Evolutionary conservation across 2,329 filamentous ascomycete species (phyloP).

Genomic region (Macrophomina tecta): DNA sequence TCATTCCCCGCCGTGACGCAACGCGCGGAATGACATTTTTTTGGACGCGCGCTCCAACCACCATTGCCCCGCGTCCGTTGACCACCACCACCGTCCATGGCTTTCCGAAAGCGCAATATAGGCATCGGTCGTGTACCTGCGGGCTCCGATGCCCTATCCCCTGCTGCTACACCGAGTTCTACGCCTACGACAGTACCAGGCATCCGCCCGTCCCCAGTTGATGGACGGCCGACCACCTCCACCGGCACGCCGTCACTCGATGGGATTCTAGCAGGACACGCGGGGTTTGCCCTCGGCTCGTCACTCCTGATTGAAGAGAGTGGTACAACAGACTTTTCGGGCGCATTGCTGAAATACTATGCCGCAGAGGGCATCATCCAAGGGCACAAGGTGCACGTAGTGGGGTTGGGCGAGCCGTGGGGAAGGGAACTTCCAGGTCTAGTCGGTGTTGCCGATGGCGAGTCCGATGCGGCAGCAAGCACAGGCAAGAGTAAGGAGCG

Average conservation of each 20-base stretch:
- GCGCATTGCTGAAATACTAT: constrained; percentile 83
- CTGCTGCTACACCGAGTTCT: constrained; percentile 24
- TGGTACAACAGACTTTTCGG: constrained; percentile 92
- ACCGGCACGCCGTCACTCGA: constrained; percentile 90
- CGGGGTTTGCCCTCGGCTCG: constrained; percentile 81
- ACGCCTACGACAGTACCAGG: constrained; percentile 52
- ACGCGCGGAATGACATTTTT: constrained; percentile 2
- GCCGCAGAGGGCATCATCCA: constrained; percentile 93
- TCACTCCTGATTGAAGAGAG: constrained; percentile 83
- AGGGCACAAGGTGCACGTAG: constrained; percentile 84
- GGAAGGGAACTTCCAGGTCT: constrained; percentile 81
- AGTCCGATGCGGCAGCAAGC: constrained; percentile 41
- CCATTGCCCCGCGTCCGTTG: not conserved
- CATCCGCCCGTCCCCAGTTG: constrained; percentile 83
- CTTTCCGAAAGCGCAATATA: constrained; percentile 72
- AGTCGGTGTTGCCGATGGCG: constrained; percentile 53
- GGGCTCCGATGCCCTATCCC: constrained; percentile 30
- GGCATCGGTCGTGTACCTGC: constrained; percentile 53
- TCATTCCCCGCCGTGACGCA: not conserved
- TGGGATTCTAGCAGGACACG: constrained; percentile 81
- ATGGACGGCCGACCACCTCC: constrained; percentile 86
- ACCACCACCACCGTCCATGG: constrained; percentile 53
- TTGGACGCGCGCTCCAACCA: not conserved
- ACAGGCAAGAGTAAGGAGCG: constrained; percentile 63
- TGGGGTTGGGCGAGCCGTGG: constrained; percentile 83